A percentile compares a stretch with the other conserved stretches of the same genome.
Evolutionary conservation across 306 rosid genomes (phyloP).

Genomic region (Rosa rugosa): DNA sequence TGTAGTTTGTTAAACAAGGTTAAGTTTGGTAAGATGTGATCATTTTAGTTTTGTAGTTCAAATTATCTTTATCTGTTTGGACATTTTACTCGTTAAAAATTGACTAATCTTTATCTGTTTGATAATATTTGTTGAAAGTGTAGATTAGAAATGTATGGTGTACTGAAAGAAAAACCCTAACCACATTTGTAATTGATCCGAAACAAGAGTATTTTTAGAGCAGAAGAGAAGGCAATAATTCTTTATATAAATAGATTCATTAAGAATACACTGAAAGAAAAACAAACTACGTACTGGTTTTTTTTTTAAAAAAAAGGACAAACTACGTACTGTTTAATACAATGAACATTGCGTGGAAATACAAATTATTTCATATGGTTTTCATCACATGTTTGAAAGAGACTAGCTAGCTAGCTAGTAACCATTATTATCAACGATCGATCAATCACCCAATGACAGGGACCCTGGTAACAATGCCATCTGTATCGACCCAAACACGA

Average conservation of each 20-base stretch:
- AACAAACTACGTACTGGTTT: neutral
- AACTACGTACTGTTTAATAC: neutral
- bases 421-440: neutral
- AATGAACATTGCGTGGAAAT: neutral
- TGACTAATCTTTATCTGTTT: too few species aligned
- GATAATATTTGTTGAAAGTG: neutral
- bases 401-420: neutral
- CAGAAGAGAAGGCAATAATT: neutral
- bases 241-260: neutral
- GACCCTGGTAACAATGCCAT: conserved; percentile 28
- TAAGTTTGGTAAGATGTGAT: too few species aligned
- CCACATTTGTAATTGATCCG: neutral
- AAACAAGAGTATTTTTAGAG: neutral
- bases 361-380: neutral
- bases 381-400: neutral
- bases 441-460: conserved; percentile 43
- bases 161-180: neutral
- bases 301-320: too few species aligned
- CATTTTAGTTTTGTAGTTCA: too few species aligned
- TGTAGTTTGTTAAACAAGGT: too few species aligned
- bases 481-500: conserved; percentile 42
- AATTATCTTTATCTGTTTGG: too few species aligned
- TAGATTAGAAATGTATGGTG: neutral
- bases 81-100: too few species aligned
- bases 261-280: neutral